These are phyloP conservation scores for Ogataea kodamae DNA, from an alignment of 805 yeast species.

Conservation along the genomic window DNA sequence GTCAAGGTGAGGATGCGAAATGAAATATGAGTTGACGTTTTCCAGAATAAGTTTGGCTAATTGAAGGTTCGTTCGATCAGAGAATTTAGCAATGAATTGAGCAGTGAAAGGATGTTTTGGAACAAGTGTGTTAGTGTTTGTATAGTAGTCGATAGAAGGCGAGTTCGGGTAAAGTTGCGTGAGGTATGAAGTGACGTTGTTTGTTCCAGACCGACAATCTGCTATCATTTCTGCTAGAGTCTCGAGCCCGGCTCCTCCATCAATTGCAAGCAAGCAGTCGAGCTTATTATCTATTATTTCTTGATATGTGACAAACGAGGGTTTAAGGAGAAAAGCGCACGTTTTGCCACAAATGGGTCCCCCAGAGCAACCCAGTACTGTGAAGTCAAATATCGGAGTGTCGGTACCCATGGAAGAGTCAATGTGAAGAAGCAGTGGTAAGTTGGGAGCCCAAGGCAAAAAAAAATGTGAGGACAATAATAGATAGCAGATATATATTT, in stretches of 20 bases:
- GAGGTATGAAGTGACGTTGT: conserved; percentile 10
- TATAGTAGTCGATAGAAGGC: conserved; percentile 7
- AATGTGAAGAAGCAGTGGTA: too few species aligned
- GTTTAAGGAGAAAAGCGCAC: conserved; percentile 66
- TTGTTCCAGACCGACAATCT: conserved; percentile 6
- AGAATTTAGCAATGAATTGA: conserved; percentile 4
- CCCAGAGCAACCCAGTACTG: conserved; percentile 76
- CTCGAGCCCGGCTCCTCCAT: conserved; percentile 75
- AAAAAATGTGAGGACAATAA: too few species aligned
- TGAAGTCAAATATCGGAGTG: conserved; percentile 45
- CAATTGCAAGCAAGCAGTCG: conserved; percentile 54
- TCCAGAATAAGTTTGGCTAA: conserved; percentile 30
- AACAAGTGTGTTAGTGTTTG: conserved; percentile 5
- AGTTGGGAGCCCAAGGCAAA: too few species aligned
- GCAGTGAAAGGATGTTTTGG: conserved; percentile 9
- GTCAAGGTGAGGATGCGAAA: conserved; percentile 85
- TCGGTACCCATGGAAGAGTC: too few species aligned
- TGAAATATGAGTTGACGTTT: conserved; percentile 42
- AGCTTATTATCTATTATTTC: conserved; percentile 29
- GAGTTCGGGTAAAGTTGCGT: conserved; percentile 20
- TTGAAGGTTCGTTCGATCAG: conserved; percentile 10
- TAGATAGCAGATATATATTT: too few species aligned
- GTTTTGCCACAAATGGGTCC: conserved; percentile 77
- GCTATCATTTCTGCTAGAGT: conserved; percentile 42
- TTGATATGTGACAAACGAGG: conserved; percentile 41